phyloP scores from a whole-genome alignment of 208 protist genomes.

The Trypanosoma grayi region DNA sequence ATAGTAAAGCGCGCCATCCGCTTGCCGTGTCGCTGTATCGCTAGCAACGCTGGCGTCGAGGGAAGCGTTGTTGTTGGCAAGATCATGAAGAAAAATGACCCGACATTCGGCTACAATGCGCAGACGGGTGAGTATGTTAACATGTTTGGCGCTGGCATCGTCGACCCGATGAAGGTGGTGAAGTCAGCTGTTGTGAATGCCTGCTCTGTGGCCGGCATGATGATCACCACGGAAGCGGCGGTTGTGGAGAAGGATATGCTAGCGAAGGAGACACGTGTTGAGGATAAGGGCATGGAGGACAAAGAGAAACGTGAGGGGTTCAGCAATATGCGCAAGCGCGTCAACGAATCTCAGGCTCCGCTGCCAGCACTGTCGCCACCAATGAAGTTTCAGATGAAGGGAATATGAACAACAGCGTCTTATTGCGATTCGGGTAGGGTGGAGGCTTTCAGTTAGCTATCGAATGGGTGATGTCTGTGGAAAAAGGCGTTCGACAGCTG shows the following conservation, averaged over 20 bases:
- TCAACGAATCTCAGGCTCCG: conserved; percentile 77
- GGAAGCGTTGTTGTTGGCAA: conserved; percentile 97
- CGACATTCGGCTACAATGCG: conserved; percentile 95
- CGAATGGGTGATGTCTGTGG: not conserved
- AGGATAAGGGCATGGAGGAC: conserved; percentile 83
- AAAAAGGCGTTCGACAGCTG: too few species aligned
- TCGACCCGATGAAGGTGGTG: conserved; percentile 99
- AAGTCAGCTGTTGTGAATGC: conserved; percentile 97
- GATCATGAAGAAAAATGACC: conserved; percentile 87
- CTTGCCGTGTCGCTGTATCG: conserved; percentile 92
- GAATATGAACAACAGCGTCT: conserved; percentile 33
- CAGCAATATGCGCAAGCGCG: conserved; percentile 62
- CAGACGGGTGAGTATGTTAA: conserved; percentile 95
- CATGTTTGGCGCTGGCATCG: conserved; percentile 98
- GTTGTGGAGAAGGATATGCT: conserved; percentile 89
- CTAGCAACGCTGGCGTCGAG: conserved; percentile 97
- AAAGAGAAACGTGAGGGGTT: conserved; percentile 73
- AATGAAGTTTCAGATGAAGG: conserved; percentile 89
- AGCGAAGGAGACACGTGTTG: conserved; percentile 45
- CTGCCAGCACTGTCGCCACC: conserved; percentile 82
- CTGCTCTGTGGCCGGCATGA: conserved; percentile 97
- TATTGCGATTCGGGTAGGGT: not conserved
- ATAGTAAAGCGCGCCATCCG: conserved; percentile 78
- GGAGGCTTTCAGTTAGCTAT: not conserved
- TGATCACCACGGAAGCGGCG: conserved; percentile 99